Base-by-base conservation (phyloP, 768 basidiomycete species). In the Serendipita vermifera region DNA sequence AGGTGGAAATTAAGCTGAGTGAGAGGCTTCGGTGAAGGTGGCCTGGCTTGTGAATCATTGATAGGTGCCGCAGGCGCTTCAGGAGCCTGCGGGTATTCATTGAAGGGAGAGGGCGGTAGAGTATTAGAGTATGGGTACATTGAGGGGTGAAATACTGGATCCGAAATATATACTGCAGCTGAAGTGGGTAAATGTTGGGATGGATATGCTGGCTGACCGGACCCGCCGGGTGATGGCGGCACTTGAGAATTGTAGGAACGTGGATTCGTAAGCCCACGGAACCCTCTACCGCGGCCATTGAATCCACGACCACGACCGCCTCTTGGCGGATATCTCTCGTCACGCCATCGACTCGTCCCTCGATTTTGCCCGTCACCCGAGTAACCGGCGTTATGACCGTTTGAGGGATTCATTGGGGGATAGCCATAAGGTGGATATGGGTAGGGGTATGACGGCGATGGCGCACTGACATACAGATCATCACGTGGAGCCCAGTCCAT, bases 201-300 rank as follows among this genome's bases (percentile, higher is more conserved):
- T 6, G 38, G 22, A 31, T 57, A 27, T 17, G 33, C 54, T 33
- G 33, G n/a, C 4, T 38, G 22, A 11, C 56, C 35, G 63, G 11
- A 55, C 59, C 15, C 32, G 65, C 65, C 0, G 66, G 67, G 20
- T 71, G 67, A n/a, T 64, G 5, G 24, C 35, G 26, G n/a, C 31
- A 27, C 13, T n/a, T 32, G 56, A 35, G 22, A 43, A 62, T 24
- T 65, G 58, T 62, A 62, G 17, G 67, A 63, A 33, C 73, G 67
- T 4, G 71, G 67, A 33, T 67, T 68, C 43, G 68, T 69, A 9
- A 69, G 65, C 5, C 76, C 73, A 38, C 71, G 62, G 54, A 67
- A 69, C 17, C 61, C 70, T 46, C 73, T 68, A 27, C 72, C 69
- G 57, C 72, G 61, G 26, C 74, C 65, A 26, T 69, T 67, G 59